Evolutionary conservation across 352 stramenopile genomes (phyloP).

Genomic region (Phytophthora idaei): DNA sequence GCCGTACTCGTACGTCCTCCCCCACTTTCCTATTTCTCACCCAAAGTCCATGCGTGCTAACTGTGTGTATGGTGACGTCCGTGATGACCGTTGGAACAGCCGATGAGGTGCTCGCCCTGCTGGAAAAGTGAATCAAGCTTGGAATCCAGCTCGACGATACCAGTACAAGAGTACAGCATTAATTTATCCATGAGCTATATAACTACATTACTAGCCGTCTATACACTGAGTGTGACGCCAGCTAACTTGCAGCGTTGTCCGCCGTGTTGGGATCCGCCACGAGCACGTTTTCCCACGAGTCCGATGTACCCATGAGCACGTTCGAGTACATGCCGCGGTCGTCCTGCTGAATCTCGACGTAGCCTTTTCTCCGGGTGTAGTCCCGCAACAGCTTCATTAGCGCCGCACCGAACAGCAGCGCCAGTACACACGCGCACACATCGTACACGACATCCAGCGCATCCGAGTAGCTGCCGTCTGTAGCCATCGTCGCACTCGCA

Average conservation of each 20-base stretch:
- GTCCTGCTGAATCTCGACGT: slow-evolving; percentile 70
- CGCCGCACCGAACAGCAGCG: slow-evolving; percentile 45
- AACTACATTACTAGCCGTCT: slow-evolving; percentile 2
- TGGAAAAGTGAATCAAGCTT: slow-evolving; percentile 38
- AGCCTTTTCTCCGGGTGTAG: slow-evolving; percentile 60
- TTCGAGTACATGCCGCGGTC: slow-evolving; percentile 69
- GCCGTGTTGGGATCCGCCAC: slow-evolving; percentile 9
- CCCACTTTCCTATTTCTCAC: not conserved
- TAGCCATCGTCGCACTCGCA: not conserved
- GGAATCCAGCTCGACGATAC: not conserved
- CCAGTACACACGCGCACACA: slow-evolving; percentile 47
- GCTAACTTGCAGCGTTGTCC: slow-evolving; percentile 24
- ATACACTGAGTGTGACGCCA: not conserved
- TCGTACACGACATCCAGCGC: slow-evolving; percentile 41
- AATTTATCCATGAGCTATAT: slow-evolving; percentile 22
- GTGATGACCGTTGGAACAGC: slow-evolving; percentile 35
- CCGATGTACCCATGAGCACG: slow-evolving; percentile 59
- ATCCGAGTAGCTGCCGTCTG: slow-evolving; percentile 13
- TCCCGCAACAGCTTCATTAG: slow-evolving; percentile 53
- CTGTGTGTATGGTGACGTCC: not conserved
- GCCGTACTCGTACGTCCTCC: slow-evolving; percentile 50
- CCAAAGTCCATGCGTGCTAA: slow-evolving; percentile 1
- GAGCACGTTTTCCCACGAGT: slow-evolving; percentile 68
- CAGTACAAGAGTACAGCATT: slow-evolving; percentile 12
- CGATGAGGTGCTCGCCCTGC: slow-evolving; percentile 59